phyloP scores from a whole-genome alignment of 192 early-diverging fungal genomes.

The Linnemannia zychae region DNA sequence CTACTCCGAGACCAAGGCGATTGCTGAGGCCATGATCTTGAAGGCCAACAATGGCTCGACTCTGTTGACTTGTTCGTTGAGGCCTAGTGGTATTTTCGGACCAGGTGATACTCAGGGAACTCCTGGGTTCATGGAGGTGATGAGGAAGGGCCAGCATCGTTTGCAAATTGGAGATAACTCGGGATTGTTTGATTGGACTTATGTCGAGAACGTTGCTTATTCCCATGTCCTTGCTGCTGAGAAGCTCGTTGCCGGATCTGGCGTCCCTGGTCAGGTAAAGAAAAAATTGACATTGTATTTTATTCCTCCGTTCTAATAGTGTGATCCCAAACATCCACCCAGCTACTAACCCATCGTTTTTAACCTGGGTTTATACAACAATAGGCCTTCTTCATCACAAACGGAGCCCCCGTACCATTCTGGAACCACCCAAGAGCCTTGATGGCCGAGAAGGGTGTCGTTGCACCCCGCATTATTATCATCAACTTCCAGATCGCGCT shows the following conservation, averaged over 20 bases:
- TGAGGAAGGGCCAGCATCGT: constrained; percentile 70
- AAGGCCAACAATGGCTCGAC: constrained; percentile 72
- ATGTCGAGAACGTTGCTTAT: constrained; percentile 95
- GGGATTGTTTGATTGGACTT: constrained; percentile 90
- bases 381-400: constrained; percentile 92
- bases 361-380: too few species aligned
- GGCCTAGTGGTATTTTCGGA: constrained; percentile 95
- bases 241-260: constrained; percentile 62
- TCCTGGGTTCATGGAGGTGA: constrained; percentile 75
- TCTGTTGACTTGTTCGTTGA: constrained; percentile 80
- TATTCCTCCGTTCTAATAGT: constrained; percentile 18
- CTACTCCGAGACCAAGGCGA: constrained; percentile 93
- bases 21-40: constrained; percentile 81
- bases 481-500: constrained; percentile 65
- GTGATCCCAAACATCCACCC: neutral
- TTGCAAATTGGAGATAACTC: constrained; percentile 90
- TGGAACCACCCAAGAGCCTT: constrained; percentile 89
- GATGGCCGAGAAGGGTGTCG: constrained; percentile 71
- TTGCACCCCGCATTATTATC: constrained; percentile 70
- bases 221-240: constrained; percentile 91
- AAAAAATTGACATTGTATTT: constrained; percentile 26
- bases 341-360: too few species aligned
- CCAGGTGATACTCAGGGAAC: constrained; percentile 83
- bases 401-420: constrained; percentile 89
- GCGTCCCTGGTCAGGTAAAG: constrained; percentile 61